Evolutionary conservation across 2,329 filamentous ascomycete genomes (phyloP).

Genomic region (Gyromitra esculenta): DNA sequence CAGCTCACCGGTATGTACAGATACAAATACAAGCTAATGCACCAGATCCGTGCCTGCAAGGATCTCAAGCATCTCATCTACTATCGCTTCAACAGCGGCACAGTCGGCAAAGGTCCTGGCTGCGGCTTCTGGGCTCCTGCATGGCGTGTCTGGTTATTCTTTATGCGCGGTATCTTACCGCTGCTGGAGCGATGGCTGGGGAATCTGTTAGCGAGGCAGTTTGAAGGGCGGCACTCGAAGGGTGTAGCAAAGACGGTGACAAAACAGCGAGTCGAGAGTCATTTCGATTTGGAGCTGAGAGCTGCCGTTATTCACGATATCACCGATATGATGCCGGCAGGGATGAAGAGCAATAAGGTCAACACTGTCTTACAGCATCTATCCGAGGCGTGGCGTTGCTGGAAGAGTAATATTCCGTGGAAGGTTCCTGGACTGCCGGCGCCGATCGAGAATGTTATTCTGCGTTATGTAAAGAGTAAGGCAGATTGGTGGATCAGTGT

Average conservation of each 20-base stretch:
- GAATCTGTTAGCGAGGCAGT: constrained; percentile 94
- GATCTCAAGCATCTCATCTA: constrained; percentile 99
- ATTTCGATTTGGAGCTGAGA: constrained; percentile 95
- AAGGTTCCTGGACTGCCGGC: constrained; percentile 96
- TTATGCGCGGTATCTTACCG: constrained; percentile 98
- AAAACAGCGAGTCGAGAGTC: constrained; percentile 97
- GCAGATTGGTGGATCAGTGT: constrained; percentile 99
- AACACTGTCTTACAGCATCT: constrained; percentile 97
- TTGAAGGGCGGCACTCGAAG: constrained; percentile 98
- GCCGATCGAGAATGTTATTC: constrained; percentile 97
- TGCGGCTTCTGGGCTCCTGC: constrained; percentile 99
- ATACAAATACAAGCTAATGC: constrained; percentile 99
- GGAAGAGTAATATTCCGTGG: constrained; percentile 99
- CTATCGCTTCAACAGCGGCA: constrained; percentile 96
- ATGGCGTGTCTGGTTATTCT: constrained; percentile 99
- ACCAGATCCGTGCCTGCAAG: constrained; percentile 98
- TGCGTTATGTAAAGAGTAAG: constrained; percentile 98
- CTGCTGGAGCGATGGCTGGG: constrained; percentile 96
- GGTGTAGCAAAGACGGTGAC: constrained; percentile 99
- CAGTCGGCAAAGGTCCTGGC: constrained; percentile 95
- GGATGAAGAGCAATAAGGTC: constrained; percentile 99
- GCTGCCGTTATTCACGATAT: constrained; percentile 98
- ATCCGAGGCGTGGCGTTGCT: constrained; percentile 98
- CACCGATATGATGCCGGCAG: constrained; percentile 99
- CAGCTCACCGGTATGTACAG: constrained; percentile 99